Percentiles rank a stretch among this genome's conserved stretches.
These are phyloP conservation scores for Penicillium canescens DNA, from an alignment of 495 filamentous ascomycete genomes.

Conservation along the genomic window DNA sequence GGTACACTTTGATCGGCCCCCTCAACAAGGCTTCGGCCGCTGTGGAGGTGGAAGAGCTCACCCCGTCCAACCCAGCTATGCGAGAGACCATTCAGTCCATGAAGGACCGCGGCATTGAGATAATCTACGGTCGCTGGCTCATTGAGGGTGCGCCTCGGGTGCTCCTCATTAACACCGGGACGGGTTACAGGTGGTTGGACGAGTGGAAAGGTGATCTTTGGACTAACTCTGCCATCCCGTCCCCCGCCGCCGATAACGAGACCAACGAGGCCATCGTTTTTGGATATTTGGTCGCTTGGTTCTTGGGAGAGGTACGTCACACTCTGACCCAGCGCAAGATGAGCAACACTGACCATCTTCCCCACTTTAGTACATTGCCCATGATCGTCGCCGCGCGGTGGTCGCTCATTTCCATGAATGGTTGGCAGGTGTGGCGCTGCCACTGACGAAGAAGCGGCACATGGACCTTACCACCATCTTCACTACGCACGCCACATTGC, in stretches of 20 bases:
- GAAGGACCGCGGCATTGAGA: slow-evolving; percentile 85
- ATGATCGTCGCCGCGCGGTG: slow-evolving; percentile 85
- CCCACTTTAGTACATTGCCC: slow-evolving; percentile 74
- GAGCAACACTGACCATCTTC: background rate
- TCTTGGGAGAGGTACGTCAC: slow-evolving; percentile 82
- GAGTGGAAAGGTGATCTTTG: slow-evolving; percentile 98
- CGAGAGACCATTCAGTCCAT: slow-evolving; percentile 83
- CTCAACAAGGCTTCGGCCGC: slow-evolving; percentile 89
- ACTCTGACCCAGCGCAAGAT: no score
- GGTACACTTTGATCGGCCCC: slow-evolving; percentile 93
- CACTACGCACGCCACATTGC: slow-evolving; percentile 93
- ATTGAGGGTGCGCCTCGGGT: slow-evolving; percentile 96
- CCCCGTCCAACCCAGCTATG: slow-evolving; percentile 78
- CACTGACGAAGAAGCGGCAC: slow-evolving; percentile 84
- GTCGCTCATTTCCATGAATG: slow-evolving; percentile 99
- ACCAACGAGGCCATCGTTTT: slow-evolving; percentile 98
- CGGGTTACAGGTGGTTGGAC: slow-evolving; percentile 84
- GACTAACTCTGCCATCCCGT: slow-evolving; percentile 89
- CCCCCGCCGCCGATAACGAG: slow-evolving; percentile 86
- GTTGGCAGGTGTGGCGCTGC: slow-evolving; percentile 94
- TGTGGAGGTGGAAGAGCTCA: slow-evolving; percentile 92
- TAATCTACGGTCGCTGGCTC: slow-evolving; percentile 94
- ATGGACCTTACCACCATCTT: slow-evolving; percentile 99
- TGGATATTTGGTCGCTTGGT: slow-evolving; percentile 97
- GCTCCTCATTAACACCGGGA: slow-evolving; percentile 90